These are phyloP conservation scores for Clonostachys chloroleuca DNA, from an alignment of 2,329 filamentous ascomycete genomes.

Conservation along the genomic window DNA sequence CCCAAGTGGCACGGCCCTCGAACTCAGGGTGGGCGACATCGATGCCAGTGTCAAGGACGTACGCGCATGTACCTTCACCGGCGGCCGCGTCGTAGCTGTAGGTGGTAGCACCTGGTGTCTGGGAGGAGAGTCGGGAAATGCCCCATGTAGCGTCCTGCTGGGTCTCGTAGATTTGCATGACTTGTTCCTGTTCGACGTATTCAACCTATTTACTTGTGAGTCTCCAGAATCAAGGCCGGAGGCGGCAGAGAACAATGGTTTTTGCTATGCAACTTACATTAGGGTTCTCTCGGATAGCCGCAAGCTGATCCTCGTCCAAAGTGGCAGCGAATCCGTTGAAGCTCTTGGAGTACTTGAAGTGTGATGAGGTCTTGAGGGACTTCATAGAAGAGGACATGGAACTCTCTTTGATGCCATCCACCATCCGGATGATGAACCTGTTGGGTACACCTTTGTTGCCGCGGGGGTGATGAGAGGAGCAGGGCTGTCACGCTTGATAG, in stretches of 20 bases:
- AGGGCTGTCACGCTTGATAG: conserved; percentile 14
- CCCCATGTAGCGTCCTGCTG: conserved; percentile 30
- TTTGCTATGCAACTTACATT: conserved; percentile 3
- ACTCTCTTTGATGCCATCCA: conserved; percentile 5
- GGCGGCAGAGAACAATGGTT: background rate
- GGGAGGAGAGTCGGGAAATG: conserved; percentile 24
- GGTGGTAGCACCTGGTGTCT: conserved; percentile 9
- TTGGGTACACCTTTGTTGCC: conserved; percentile 8
- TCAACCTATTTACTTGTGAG: conserved; percentile 12
- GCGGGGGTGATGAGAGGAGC: conserved; percentile 10
- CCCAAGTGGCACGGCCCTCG: conserved; percentile 14
- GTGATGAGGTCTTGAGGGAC: conserved; percentile 8
- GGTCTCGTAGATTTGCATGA: conserved; percentile 16
- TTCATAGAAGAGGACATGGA: conserved; percentile 7
- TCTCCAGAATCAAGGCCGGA: background rate
- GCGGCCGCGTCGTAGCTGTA: conserved; percentile 26
- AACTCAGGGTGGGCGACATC: conserved; percentile 21
- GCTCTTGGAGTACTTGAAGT: conserved; percentile 11
- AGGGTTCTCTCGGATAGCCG: conserved; percentile 10
- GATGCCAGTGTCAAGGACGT: conserved; percentile 39
- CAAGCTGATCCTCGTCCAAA: conserved; percentile 9
- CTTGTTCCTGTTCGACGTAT: conserved; percentile 28
- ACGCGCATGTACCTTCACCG: conserved; percentile 28
- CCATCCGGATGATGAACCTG: conserved; percentile 19
- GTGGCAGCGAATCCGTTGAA: conserved; percentile 13